A percentile compares a stretch with the other conserved stretches of the same genome.
phyloP scores from a whole-genome alignment of 164 flowering plant species.

The Saururus chinensis region DNA sequence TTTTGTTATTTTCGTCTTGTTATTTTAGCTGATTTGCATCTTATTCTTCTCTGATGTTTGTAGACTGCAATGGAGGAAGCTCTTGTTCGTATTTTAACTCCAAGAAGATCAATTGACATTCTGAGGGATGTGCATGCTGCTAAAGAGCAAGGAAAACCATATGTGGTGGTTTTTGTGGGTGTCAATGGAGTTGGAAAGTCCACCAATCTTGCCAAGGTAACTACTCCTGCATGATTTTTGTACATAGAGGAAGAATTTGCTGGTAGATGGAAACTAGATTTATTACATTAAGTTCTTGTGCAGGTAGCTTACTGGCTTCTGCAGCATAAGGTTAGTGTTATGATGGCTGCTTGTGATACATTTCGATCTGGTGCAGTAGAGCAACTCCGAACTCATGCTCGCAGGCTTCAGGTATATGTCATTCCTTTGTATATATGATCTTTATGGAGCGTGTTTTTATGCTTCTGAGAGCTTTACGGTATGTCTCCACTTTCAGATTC shows the following conservation, averaged over 20 bases:
- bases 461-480: neutral
- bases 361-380: conserved; percentile 98
- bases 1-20: neutral
- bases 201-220: conserved; percentile 92
- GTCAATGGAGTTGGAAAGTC: conserved; percentile 99
- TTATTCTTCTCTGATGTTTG: conserved; percentile 7
- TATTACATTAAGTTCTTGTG: neutral
- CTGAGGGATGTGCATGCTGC: conserved; percentile 92
- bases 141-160: conserved; percentile 84
- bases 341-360: conserved; percentile 99
- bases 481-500: conserved; percentile 1
- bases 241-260: neutral
- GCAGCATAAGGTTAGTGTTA: conserved; percentile 84
- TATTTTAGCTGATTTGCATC: neutral
- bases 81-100: conserved; percentile 90
- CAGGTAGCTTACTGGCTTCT: conserved; percentile 99
- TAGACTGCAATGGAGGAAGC: conserved; percentile 99
- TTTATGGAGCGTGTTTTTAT: neutral
- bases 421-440: neutral
- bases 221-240: neutral
- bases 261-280: neutral
- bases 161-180: conserved; percentile 95
- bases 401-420: conserved; percentile 72
- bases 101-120: conserved; percentile 91
- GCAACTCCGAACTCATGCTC: conserved; percentile 96